A percentile compares a stretch with the other conserved stretches of the same genome.
Evolutionary conservation across 2,329 filamentous ascomycete genomes (phyloP).

Genomic region (Hypomyces rosellus): DNA sequence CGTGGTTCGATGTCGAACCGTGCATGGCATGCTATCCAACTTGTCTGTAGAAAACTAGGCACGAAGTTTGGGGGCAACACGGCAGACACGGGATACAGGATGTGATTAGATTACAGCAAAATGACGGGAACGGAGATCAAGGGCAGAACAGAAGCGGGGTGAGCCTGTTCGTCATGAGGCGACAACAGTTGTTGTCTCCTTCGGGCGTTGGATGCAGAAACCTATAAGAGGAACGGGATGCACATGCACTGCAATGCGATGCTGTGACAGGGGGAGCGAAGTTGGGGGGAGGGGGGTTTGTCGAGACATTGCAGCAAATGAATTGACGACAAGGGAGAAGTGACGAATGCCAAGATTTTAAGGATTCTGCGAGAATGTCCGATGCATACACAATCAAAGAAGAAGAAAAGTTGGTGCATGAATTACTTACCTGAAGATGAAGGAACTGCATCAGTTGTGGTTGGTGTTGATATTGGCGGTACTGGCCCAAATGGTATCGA

Average conservation of each 20-base stretch:
- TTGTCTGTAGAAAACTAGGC: neutral
- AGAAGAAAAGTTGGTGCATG: neutral
- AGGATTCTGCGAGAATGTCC: neutral
- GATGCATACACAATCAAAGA: neutral
- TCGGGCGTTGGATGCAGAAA: neutral
- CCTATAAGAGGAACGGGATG: neutral
- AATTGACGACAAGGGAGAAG: neutral
- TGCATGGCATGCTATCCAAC: conserved; percentile 17
- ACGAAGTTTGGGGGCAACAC: neutral
- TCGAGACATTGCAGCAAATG: neutral
- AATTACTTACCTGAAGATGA: neutral
- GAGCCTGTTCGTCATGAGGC: neutral
- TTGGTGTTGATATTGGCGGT: neutral
- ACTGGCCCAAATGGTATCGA: neutral
- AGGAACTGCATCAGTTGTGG: neutral
- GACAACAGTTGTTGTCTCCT: neutral
- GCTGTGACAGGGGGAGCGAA: neutral
- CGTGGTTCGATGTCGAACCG: conserved; percentile 17
- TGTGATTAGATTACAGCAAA: neutral
- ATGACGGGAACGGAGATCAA: neutral
- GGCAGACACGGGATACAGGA: neutral
- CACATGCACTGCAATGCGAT: neutral
- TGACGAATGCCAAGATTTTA: too few species aligned
- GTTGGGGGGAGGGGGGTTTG: too few species aligned
- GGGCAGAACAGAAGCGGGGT: neutral